Evolutionary conservation across 2,329 filamentous ascomycete species (phyloP), one percentile per base, ranked within the genome.

Genomic region (Canariomyces notabilis): DNA sequence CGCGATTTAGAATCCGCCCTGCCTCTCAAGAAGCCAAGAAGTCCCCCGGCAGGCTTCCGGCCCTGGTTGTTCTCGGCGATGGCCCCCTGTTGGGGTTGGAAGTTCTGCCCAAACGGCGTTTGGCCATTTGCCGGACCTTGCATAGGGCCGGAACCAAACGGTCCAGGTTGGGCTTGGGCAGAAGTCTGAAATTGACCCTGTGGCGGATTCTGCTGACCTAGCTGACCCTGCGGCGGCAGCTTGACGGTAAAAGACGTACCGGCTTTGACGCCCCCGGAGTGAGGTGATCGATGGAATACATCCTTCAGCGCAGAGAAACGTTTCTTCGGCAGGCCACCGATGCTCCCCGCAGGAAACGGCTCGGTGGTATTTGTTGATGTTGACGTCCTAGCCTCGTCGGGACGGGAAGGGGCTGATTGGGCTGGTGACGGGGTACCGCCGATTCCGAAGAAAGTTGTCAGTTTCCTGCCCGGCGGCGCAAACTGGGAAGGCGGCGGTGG

Each of bases 221-320:
- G 32, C 7, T 38, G 40, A 14, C 15, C 37, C 9, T 52, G 51
- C 14, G 34, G 11, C 18, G 51, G 46, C 22, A 43, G 41, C 46
- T 50, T 49, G 23, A 51, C 44, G 2, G 42, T 35, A 32, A 52
- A 52, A 11, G 54, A 49, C 11, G 53, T 57, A 5, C 49, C 52
- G 5, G 57, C 49, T 1, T 48, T 51, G 38, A 48, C 51, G 11
- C 55, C 52, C 6, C 36, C 45, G 2, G 56, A 55, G 3, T 57
- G 52, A 23, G 46, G 43, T 9, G 53, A 53, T 5, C 62, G 57
- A 9, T 55, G 55, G 39, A 67, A 61, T 33, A 65, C 62, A 35
- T 57, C 57, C 19, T 60, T 60, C 20, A 67, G 44, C 15, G 62
- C 67, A 0, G 74, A 75, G 48, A 77, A 71, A 9, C 73, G 64